Base-by-base conservation (phyloP, 495 filamentous ascomycete species). In the Chaetomium cochliodes region DNA sequence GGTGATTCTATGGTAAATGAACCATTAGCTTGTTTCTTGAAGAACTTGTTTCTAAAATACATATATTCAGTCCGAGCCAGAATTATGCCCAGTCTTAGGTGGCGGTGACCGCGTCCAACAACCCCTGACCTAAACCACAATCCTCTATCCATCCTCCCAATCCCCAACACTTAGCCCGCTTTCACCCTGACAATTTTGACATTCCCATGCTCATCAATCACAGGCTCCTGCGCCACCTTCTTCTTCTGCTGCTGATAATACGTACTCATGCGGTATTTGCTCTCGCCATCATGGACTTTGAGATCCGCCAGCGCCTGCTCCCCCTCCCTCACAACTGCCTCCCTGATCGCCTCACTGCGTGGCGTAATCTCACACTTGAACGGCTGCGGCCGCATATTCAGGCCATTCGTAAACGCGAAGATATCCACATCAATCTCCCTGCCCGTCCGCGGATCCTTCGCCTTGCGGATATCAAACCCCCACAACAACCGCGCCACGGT, bases 211-310 rank as follows among this genome's bases (percentile, higher is more conserved):
- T 71, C 70, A 33, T 73, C 74, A 53, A 76, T 37, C 11, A 72
- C 69, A 4, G 72, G 73, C 67, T 75, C 71, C 63, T 69, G 61
- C 2, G 55, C 62, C 30, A 72, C 15, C 62, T 73, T 69, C 60
- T 51, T 61, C 68, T 73, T 78, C 64, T 74, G 67, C 52, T 70
- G 51, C 68, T 75, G 71, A 58, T 85, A 82, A 63, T 80, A 85
- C 20, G 79, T 81, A 50, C 80, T 82, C 81, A 86, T 83, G 22
- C 80, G 68, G 62, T 85, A 85, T 67, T 83, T 78, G 25, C 82
- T 84, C 69, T 85, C 82, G n/a, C 85, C 85, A 12, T 87, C 81
- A 67, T 83, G 84, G 22, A 78, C 70, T 61, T 81, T 75, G n/a
- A 87, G 65, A 26, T 85, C 78, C 39, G 78, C 69, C 41, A 85